Base-by-base conservation (phyloP, 176 grass and related monocot genomes). In the Oryza brachyantha region DNA sequence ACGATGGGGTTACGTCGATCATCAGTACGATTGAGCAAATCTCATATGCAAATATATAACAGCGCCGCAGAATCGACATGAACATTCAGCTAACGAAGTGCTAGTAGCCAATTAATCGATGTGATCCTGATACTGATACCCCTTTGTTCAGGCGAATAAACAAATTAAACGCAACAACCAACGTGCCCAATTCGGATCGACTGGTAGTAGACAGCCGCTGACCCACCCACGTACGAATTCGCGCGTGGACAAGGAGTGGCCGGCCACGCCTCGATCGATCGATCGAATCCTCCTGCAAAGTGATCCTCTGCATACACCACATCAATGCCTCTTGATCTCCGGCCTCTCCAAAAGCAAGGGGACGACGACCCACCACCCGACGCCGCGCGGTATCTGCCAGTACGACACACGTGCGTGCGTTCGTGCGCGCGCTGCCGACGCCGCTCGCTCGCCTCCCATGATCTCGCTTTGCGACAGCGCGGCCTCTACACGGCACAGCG, bases 331-430 rank as follows among this genome's bases (percentile, higher is more conserved):
- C n/a, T n/a, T n/a, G n/a, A n/a, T 40, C 36, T 41, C n/a, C n/a
- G 34, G 17, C 34, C 19, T 27, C 11, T 27, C 66, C 22, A 70
- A 48, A 70, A 68, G 36, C 25, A 43, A 46, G 38, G 19, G 22
- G 40, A 70, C 68, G 72, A 35, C 21, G n/a, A n/a, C n/a, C n/a
- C n/a, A n/a, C 5, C 36, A 21, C 46, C 46, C 46, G 16, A 50
- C 46, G 46, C 46, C 46, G 13, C 13, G 0, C 42, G 4, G 39
- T 6, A 13, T 36, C 60, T 29, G 21, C 28, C 68, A 64, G 27
- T 27, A 27, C 8, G 25, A 24, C 70, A 66, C 80, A 82, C 79
- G 70, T 74, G 60, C 70, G 50, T 35, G 21, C 57, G 2, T 29
- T 26, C 37, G 13, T 4, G 46, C 61, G 38, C 39, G 39, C 46